Base-by-base conservation (phyloP, 2,329 filamentous ascomycete species). In the Alternaria longipes region DNA sequence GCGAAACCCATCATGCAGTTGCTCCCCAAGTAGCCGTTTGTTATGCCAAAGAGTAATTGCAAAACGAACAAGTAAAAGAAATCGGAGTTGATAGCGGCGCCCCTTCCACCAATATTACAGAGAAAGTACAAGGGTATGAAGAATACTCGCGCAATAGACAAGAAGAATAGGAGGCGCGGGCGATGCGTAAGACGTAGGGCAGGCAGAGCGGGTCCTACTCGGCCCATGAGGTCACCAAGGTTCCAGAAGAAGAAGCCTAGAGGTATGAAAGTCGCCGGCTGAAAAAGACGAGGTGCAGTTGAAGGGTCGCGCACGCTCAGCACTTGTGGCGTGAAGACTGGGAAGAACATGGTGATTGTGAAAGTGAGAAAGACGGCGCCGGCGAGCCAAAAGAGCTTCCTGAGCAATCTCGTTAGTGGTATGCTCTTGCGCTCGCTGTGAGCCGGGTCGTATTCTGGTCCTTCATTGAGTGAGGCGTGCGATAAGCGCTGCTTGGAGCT, bases 191-290 rank as follows among this genome's bases (percentile, higher is more conserved):
- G 80, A 3, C 77, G 77, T 65, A 90, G 70, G 74, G 82, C 56
- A 75, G 90, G 78, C 79, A 85, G 65, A 76, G 86, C 82, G 1
- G 93, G 90, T 1, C 87, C 77, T 20, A 97, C 80, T 8, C 95
- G 88, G 6, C 95, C 95, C 14, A 87, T 64, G 8, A 98, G 82
- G 75, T 98, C 95, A 44, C 95, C 95, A 2, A 90, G 76, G 75
- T 98, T 99, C 95, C 95, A 99, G 75, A 95, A 87, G 61, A 98
- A 87, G 79, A 98, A 97, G 4, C 87, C 93, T 0, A 97, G 84
- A 0, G 95, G 94, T 59, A 98, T 94, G 77, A 98, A 99, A 16
- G 90, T 89, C 0, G 88, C 84, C 0, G 92, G 88, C 54, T 88
- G 87, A 66, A 96, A 87, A 16, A 96, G 80, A 16, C 84, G 80